Conservation (phyloP, 2,329 filamentous ascomycete species). For the Colletotrichum orbiculare region DNA sequence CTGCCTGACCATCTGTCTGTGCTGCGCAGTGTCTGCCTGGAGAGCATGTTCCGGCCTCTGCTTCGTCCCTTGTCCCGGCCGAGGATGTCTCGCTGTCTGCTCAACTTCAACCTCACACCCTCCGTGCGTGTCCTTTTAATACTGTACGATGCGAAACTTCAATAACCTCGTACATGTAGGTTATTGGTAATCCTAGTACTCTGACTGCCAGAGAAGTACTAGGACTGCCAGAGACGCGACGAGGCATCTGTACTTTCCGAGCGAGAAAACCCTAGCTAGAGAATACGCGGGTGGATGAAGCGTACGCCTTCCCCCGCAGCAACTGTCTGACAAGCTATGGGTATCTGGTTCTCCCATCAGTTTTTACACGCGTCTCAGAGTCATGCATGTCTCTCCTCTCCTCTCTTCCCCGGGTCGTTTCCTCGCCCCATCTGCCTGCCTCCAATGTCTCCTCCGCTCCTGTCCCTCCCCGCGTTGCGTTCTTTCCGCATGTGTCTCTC, state of each 20-base stretch:
- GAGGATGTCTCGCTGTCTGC: no score
- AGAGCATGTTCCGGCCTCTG: slow-evolving; percentile 1
- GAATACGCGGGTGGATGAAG: neutral
- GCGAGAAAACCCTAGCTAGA: no score
- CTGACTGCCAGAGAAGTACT: no score
- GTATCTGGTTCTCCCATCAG: neutral
- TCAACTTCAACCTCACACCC: no score
- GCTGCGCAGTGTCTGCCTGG: neutral
- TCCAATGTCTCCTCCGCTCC: slow-evolving; percentile 2
- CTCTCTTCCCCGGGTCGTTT: slow-evolving; percentile 14
- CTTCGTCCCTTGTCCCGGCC: slow-evolving; percentile 13
- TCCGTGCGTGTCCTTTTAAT: neutral
- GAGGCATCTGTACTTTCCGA: no score
- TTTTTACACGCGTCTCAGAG: neutral
- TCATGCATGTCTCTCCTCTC: slow-evolving; percentile 1
- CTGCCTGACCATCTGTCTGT: no score
- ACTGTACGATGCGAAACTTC: slow-evolving; percentile 5
- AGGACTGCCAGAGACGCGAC: no score
- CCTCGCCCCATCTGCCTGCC: neutral
- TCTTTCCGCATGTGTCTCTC: neutral
- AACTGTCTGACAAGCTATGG: neutral
- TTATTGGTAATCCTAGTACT: no score
- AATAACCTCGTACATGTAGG: no score
- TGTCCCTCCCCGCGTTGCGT: neutral
- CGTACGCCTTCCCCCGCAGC: slow-evolving; percentile 10